A percentile compares a stretch with the other conserved stretches of the same genome.
Conservation (phyloP, 768 basidiomycete genomes). For the Suillus alpinus region DNA sequence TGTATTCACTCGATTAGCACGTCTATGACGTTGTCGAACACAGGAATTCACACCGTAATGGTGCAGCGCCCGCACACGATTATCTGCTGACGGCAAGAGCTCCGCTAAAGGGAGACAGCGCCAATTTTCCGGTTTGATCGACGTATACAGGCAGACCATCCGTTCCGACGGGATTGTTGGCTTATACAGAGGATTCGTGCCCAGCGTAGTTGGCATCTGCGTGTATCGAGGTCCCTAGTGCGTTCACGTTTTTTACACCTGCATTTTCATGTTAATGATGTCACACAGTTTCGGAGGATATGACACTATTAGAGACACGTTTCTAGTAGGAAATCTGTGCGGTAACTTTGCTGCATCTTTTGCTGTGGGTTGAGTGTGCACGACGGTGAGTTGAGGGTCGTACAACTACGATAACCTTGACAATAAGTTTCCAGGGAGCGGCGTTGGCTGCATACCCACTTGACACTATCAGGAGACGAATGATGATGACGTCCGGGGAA, state of each 20-base stretch:
- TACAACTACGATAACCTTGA: neutral
- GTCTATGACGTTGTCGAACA: too few species aligned
- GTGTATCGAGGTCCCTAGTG: slow-evolving; percentile 43
- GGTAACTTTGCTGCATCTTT: slow-evolving; percentile 41
- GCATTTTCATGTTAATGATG: neutral
- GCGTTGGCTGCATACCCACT: too few species aligned
- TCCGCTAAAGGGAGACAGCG: too few species aligned
- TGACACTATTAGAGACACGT: slow-evolving; percentile 35
- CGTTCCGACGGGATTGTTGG: slow-evolving; percentile 37
- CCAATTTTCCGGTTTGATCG: too few species aligned
- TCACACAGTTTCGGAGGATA: slow-evolving; percentile 39
- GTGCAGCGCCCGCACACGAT: too few species aligned
- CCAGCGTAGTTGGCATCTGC: slow-evolving; percentile 39
- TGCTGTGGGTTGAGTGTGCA: slow-evolving; percentile 38
- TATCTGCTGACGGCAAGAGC: too few species aligned
- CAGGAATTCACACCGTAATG: too few species aligned
- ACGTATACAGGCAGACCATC: too few species aligned
- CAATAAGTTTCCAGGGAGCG: slow-evolving; percentile 26
- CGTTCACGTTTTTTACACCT: slow-evolving; percentile 9
- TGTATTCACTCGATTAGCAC: too few species aligned
- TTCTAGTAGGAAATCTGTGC: slow-evolving; percentile 35
- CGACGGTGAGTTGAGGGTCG: slow-evolving; percentile 29
- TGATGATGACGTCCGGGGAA: slow-evolving; percentile 49
- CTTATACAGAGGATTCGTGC: slow-evolving; percentile 40
- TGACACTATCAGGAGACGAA: slow-evolving; percentile 43